Evolutionary conservation across 2,329 filamentous ascomycete species (phyloP), one percentile per base, ranked within the genome.

Genomic region (Talaromyces sp.): DNA sequence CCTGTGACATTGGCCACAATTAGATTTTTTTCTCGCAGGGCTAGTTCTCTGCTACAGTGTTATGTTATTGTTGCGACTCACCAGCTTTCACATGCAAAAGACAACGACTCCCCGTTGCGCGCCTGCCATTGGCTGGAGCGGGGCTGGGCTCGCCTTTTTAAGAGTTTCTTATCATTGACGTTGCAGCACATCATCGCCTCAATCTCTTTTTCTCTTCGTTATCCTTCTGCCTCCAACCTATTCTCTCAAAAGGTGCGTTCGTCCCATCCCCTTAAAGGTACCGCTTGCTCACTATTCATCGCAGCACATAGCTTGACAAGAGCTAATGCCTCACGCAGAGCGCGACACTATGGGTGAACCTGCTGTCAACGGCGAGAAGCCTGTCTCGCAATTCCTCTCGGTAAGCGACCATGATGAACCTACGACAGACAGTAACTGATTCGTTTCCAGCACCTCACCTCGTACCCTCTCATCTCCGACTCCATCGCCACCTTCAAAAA

Each of bases 391-490:
- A 63, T 82, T 81, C 66, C 57, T 77, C 46, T 67, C 73, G 8
- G 75, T 77, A 68, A 62, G 72, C 64, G 3, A n/a, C 24, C 49
- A 24, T n/a, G n/a, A n/a, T n/a, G 9, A 27, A 31, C 14, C 26
- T n/a, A n/a, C n/a, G n/a, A 24, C 21, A 21, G 7, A 27, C 26
- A 3, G 26, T 27, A 27, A 17, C 24, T 26, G 31, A 52, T 13
- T 41, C 46, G 27, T 19, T 27, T 24, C 19, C 68, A 96, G 91
- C 93, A 97, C 73, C 83, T 97, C 64, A 82, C 87, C 68, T 88
- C 88, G 66, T 96, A 96, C 78, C 93, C 93, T 46, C 77, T 96
- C 66, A 84, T 97, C 72, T 86, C 85, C 71, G 91, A 96, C 75
- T 81, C 87, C 70, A 86, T 96, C 76, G 80, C 85, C 63, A 87